Base-by-base conservation (phyloP, 768 basidiomycete genomes). In the Trametes cingulata region DNA sequence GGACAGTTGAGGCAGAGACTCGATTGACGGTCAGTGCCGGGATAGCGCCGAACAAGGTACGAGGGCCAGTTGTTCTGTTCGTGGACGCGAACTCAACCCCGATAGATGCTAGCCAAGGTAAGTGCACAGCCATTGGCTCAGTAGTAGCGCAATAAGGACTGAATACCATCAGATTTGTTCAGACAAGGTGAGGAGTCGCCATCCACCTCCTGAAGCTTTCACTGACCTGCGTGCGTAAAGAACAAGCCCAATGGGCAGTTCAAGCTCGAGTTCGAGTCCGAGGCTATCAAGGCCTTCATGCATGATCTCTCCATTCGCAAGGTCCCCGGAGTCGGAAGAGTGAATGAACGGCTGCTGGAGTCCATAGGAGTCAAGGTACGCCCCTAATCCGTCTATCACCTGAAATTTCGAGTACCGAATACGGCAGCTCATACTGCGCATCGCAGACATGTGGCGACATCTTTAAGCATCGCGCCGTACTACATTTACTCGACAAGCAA, bases 211-310 rank as follows among this genome's bases (percentile, higher is more conserved):
- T 29, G 15, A 22, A 6, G 12, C 9, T 14, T 20, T 17, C 5
- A 50, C 42, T 49, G 19, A 10, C 17, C 2, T 9, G 2, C 13
- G 0, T 37, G 1, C 24, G 17, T 3, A 19, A 63, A 91, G 87
- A 96, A 98, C 72, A 98, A 98, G 74, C 95, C 95, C 2, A 92
- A 96, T 68, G 95, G 94, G 13, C 95, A 97, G 72, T 98, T 85
- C 64, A 81, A 82, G 65, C 82, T 97, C 22, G 74, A 84, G 2
- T 92, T 89, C 66, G 82, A 88, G 25, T 72, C 80, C 2, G 68
- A 83, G 27, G 75, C 80, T 8, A 88, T 98, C 65, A 80, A 81
- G 48, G 74, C 75, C 0, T 98, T 97, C 71, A 93, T 93, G 88
- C 77, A 75, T 20, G 84, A 87, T 48, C 81, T 98, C 15, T 82